Percentiles rank a stretch among this genome's conserved stretches.
Conservation (phyloP, 2,329 filamentous ascomycete species). For the Colletotrichum graminicola region DNA sequence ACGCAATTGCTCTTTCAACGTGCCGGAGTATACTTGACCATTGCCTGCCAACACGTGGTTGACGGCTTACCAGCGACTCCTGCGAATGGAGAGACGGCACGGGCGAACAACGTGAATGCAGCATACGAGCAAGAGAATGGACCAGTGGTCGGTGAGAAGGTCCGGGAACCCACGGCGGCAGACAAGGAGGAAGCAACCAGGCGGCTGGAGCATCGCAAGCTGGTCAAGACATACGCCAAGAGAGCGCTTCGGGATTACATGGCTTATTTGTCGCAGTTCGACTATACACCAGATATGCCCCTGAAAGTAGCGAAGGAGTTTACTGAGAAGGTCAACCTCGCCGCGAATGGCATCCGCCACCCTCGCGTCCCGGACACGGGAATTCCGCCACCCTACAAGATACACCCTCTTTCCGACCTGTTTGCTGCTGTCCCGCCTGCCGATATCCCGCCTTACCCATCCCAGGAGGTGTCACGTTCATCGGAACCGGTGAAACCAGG, state of each 20-base stretch:
- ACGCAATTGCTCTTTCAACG: conserved; percentile 82
- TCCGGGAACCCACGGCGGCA: conserved; percentile 50
- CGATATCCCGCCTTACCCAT: conserved; percentile 76
- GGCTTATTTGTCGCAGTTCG: conserved; percentile 78
- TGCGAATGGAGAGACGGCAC: conserved; percentile 22
- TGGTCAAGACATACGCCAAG: conserved; percentile 80
- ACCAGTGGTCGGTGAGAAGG: conserved; percentile 11
- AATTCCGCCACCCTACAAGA: conserved; percentile 51
- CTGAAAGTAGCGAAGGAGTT: conserved; percentile 70
- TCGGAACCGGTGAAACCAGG: conserved; percentile 51
- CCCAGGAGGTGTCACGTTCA: conserved; percentile 52
- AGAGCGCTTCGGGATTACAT: conserved; percentile 81
- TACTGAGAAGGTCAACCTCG: conserved; percentile 67
- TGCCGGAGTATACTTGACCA: conserved; percentile 76
- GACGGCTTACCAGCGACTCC: conserved; percentile 58
- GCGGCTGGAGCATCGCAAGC: conserved; percentile 67
- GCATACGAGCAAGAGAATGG: conserved; percentile 5
- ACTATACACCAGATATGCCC: conserved; percentile 81
- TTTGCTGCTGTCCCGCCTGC: conserved; percentile 77
- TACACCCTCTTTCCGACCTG: conserved; percentile 69
- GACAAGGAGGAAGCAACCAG: conserved; percentile 58
- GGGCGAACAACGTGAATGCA: conserved; percentile 18
- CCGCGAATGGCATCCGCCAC: conserved; percentile 61
- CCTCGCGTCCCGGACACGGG: conserved; percentile 46
- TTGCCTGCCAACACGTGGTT: conserved; percentile 76